Base-by-base conservation (phyloP, 306 rosid genomes). In the Vachellia pachyceras region DNA sequence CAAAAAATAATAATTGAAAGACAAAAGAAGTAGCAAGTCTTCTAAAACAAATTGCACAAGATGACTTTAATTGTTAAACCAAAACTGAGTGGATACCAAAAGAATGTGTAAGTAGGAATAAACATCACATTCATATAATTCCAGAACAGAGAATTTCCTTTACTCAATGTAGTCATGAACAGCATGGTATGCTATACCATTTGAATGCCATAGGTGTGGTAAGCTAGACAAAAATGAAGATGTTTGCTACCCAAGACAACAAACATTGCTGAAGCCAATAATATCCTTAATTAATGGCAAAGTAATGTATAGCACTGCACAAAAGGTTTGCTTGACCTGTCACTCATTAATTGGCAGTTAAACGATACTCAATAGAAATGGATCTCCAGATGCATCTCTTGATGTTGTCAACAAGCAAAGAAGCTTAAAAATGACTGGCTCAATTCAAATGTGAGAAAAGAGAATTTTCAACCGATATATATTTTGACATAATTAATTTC, bases 1-100 rank as follows among this genome's bases (percentile, higher is more conserved):
- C 45, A 6, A n/a, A 67, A 46, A 77, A 76, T 72, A 40, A 80
- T 49, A 58, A n/a, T 42, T 23, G 36, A 68, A 18, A 39, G 5
- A 9, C 47, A 67, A 29, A 29, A 36, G 39, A 14, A 58, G 69
- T 58, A 40, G n/a, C 37, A 72, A 40, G 20, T 29, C 8, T 60
- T 45, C 69, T 72, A 36, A 40, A 25, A 50, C 23, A 52, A 36
- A 12, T 12, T 61, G 22, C 50, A 40, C 17, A 71, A 64, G 61
- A 29, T 29, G 2, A 29, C 33, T 77, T 68, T 47, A 8, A 74
- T 40, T 3, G 25, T 1, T 61, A 66, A 25, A 15, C 36, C 33
- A 44, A 49, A 57, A 3, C 41, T 60, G 36, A 42, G 54, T 18
- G 25, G 37, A 57, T 66, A 60, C n/a, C 65, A 70, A 49, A 65